Evolutionary conservation across 129 eudicot species (phyloP).

Genomic region (sunflower (Helianthus annuus)): HanXRQr2.0-SUNRISE NC_035445.2:149801033-149801532

Average conservation of each 20-base stretch:
- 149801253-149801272: no score
- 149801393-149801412: not conserved
- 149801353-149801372: no score
- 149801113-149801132: conserved; percentile 14
- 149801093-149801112: not conserved
- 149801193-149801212: not conserved
- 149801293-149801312: no score
- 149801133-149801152: not conserved
- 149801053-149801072: conserved; percentile 1
- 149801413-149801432: not conserved
- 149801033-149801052: not conserved
- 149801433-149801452: not conserved
- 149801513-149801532: not conserved
- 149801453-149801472: not conserved
- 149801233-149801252: not conserved
- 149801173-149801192: not conserved
- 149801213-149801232: not conserved
- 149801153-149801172: not conserved
- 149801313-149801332: no score
- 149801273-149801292: no score
- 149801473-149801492: not conserved
- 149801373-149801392: no score
- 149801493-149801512: not conserved
- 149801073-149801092: conserved; percentile 3
- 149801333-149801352: no score